Conservation (phyloP, 2,329 filamentous ascomycete species). For the Ceratocystis diversiconidia region DNA sequence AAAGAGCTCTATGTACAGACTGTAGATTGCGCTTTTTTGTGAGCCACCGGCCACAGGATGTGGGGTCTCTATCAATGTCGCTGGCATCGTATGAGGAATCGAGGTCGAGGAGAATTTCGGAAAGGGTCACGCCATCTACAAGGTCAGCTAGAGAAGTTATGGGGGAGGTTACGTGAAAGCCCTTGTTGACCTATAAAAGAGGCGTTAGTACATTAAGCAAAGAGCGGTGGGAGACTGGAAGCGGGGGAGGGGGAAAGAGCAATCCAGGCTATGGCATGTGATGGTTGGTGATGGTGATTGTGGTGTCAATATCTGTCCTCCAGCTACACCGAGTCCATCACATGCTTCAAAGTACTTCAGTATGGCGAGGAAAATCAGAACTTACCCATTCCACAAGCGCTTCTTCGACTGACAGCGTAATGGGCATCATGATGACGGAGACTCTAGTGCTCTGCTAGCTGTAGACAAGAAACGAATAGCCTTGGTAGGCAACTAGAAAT, state of each 20-base stretch:
- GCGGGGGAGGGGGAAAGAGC: neutral
- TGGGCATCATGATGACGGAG: constrained; percentile 9
- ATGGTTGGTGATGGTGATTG: neutral
- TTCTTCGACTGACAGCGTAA: constrained; percentile 14
- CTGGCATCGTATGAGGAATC: constrained; percentile 42
- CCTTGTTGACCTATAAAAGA: constrained; percentile 24
- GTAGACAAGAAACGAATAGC: constrained; percentile 10
- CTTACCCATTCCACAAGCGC: constrained; percentile 18
- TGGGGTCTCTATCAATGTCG: constrained; percentile 35
- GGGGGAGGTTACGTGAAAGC: constrained; percentile 33
- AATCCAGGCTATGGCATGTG: neutral
- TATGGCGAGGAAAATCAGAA: neutral
- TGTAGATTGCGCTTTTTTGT: constrained; percentile 40
- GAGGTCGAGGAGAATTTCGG: constrained; percentile 42
- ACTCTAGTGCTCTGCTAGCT: constrained; percentile 5
- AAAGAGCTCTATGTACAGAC: constrained; percentile 39
- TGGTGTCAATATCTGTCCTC: neutral
- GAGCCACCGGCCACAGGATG: constrained; percentile 30
- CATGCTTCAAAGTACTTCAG: neutral
- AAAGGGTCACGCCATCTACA: constrained; percentile 40
- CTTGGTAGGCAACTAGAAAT: constrained; percentile 1
- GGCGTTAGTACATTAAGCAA: neutral
- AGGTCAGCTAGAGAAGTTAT: constrained; percentile 38
- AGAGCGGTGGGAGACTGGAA: neutral
- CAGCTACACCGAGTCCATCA: neutral